Percentiles rank a stretch among this genome's conserved stretches.
Evolutionary conservation across 1,139 yeast genomes (phyloP).

Genomic region (Kodamaea plutei): DNA sequence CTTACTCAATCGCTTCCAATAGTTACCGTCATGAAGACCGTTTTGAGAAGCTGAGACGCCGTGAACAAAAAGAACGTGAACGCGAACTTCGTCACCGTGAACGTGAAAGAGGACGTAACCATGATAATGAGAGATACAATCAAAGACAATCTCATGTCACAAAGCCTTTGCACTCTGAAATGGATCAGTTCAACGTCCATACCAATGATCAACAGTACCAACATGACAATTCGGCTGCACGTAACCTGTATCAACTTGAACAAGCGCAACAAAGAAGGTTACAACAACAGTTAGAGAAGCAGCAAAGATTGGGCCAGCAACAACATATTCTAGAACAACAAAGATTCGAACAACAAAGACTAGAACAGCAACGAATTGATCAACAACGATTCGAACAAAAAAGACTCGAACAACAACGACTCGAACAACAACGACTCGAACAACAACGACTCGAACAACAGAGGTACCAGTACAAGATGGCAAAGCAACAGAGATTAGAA

Average conservation of each 20-base stretch:
- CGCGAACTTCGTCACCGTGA: slow-evolving; percentile 1
- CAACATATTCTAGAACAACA: slow-evolving; percentile 9
- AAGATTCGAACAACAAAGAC: slow-evolving; percentile 9
- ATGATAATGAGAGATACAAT: too few species aligned
- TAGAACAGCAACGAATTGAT: neutral
- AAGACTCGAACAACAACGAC: slow-evolving; percentile 8
- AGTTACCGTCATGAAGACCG: slow-evolving; percentile 1
- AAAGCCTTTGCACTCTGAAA: neutral
- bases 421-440: slow-evolving; percentile 10
- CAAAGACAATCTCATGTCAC: neutral
- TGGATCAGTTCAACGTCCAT: neutral
- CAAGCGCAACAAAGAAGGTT: slow-evolving; percentile 1
- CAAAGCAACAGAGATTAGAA: slow-evolving; percentile 9
- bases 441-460: slow-evolving; percentile 3
- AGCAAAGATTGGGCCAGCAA: slow-evolving; percentile 1
- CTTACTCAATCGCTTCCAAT: slow-evolving; percentile 3
- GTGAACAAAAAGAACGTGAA: slow-evolving; percentile 3
- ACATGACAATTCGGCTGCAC: too few species aligned
- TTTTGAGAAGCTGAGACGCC: slow-evolving; percentile 2
- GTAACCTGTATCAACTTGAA: neutral
- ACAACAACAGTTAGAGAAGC: slow-evolving; percentile 5
- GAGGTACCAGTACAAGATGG: slow-evolving; percentile 9
- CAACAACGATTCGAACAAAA: too few species aligned
- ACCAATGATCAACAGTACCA: slow-evolving; percentile 2
- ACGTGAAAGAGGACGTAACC: too few species aligned